Evolutionary conservation across 78 protist species (phyloP).

Genomic region (slime mould (Dictyostelium discoideum)): DNA sequence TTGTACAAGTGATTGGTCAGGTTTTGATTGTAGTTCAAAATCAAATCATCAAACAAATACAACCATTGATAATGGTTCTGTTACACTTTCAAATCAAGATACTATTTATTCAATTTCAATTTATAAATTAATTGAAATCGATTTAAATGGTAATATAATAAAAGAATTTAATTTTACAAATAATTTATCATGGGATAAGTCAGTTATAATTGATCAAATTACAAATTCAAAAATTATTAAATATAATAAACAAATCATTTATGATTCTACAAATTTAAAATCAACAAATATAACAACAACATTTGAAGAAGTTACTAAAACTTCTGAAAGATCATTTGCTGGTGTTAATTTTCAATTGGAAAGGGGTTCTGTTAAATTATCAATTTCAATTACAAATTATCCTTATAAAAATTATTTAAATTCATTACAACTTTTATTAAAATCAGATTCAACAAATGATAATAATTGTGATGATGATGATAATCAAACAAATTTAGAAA

Average conservation of each 20-base stretch:
- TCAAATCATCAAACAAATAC: neutral
- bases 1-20: neutral
- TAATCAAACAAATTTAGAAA: neutral
- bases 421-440: neutral
- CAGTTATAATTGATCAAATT: neutral
- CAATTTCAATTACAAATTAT: neutral
- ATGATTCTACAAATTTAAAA: neutral
- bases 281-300: neutral
- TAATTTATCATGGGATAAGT: neutral
- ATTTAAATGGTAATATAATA: neutral
- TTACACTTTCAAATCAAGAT: neutral
- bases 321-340: neutral
- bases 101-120: neutral
- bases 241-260: neutral
- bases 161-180: neutral
- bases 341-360: neutral
- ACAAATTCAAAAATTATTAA: neutral
- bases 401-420: neutral
- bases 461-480: neutral
- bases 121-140: neutral
- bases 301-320: neutral
- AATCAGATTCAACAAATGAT: neutral
- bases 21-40: constrained; percentile 14
- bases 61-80: neutral
- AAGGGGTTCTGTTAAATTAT: neutral